phyloP scores from a whole-genome alignment of 1,284 basidiomycete genomes.

The Pulveroboletus sp. region DNA sequence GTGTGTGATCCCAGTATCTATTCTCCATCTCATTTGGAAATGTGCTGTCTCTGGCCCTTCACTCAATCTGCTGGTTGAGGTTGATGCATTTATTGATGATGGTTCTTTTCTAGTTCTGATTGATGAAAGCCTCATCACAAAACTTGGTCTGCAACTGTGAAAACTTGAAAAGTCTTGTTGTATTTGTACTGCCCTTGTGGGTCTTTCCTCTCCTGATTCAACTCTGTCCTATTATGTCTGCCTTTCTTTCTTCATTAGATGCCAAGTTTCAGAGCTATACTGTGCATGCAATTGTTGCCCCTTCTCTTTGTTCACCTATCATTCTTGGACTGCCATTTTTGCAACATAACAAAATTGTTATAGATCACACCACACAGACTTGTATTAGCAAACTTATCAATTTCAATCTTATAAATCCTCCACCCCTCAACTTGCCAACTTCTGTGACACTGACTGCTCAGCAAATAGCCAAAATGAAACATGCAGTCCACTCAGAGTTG shows the following conservation, averaged over 20 bases:
- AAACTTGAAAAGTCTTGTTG: background rate
- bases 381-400: background rate
- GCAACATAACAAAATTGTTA: background rate
- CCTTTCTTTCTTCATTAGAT: background rate
- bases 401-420: background rate
- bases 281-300: background rate
- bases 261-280: background rate
- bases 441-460: too few relatives aligned
- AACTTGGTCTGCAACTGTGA: background rate
- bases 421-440: too few relatives aligned
- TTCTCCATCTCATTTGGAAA: background rate
- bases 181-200: background rate
- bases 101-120: constrained; percentile 7
- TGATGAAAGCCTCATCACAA: background rate
- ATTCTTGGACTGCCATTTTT: background rate
- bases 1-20: background rate
- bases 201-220: background rate
- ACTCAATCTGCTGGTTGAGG: background rate
- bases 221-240: too few relatives aligned
- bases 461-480: too few relatives aligned
- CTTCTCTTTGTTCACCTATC: background rate
- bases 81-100: background rate
- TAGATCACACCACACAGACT: background rate
- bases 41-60: background rate
- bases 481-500: too few relatives aligned